Evolutionary conservation across 2,329 filamentous ascomycete genomes (phyloP).

Genomic region (Ophiostoma sp.): DNA sequence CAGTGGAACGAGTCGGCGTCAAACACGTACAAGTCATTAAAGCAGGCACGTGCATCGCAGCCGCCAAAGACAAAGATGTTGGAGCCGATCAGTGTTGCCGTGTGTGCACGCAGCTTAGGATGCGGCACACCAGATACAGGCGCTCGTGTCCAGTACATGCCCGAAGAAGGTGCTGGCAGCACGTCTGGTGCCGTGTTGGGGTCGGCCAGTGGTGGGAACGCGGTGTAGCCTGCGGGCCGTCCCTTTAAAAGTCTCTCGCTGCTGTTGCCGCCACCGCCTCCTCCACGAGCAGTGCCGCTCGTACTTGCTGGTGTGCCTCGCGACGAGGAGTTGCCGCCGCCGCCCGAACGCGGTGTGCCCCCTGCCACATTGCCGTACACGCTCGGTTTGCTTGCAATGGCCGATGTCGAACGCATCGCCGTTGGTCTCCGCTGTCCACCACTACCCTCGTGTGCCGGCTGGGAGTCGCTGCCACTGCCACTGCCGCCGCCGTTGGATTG

Average conservation of each 20-base stretch:
- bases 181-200: constrained; percentile 60
- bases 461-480: constrained; percentile 21
- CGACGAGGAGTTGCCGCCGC: neutral
- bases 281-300: neutral
- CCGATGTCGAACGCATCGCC: constrained; percentile 55
- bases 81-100: constrained; percentile 64
- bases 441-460: constrained; percentile 31
- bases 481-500: constrained; percentile 28
- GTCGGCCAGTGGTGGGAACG: constrained; percentile 60
- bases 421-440: constrained; percentile 43
- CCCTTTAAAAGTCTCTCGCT: constrained; percentile 17
- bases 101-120: constrained; percentile 65
- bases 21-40: constrained; percentile 68
- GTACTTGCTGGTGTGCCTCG: neutral
- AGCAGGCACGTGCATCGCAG: constrained; percentile 66
- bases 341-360: neutral
- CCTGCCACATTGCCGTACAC: constrained; percentile 23
- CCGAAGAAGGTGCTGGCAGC: constrained; percentile 62
- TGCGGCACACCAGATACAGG: constrained; percentile 63
- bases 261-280: constrained; percentile 26
- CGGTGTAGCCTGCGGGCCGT: constrained; percentile 41
- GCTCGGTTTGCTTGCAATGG: constrained; percentile 45
- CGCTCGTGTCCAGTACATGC: constrained; percentile 72
- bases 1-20: constrained; percentile 71
- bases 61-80: constrained; percentile 70